A percentile compares a stretch with the other conserved stretches of the same genome.
Conservation (phyloP, 106 monocot genomes). For the Dendrobium catenatum region DNA sequence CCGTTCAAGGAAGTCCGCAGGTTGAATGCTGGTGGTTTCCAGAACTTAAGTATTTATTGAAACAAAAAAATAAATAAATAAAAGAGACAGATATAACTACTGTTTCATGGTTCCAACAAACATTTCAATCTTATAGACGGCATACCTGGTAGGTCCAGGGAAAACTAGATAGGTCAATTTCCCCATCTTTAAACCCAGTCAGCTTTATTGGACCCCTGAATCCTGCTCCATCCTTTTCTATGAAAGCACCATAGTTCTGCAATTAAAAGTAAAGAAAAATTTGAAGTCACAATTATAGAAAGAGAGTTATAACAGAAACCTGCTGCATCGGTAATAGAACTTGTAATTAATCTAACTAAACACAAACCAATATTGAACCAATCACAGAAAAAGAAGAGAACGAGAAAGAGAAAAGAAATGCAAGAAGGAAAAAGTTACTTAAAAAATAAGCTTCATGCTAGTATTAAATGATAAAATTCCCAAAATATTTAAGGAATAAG, state of each 20-base stretch:
- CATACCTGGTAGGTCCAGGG: constrained; percentile 86
- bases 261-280: constrained; percentile 2
- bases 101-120: not conserved
- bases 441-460: not conserved
- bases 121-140: not conserved
- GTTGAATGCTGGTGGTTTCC: too few species aligned
- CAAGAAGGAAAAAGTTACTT: not conserved
- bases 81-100: not conserved
- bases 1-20: not conserved
- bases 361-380: not conserved
- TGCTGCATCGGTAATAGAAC: too few species aligned
- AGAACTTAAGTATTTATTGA: not conserved
- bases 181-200: constrained; percentile 55
- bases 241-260: constrained; percentile 94
- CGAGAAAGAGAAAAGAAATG: not conserved
- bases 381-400: not conserved
- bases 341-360: not conserved
- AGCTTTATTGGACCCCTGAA: constrained; percentile 66
- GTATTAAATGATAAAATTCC: not conserved
- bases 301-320: too few species aligned
- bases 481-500: too few species aligned
- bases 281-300: not conserved
- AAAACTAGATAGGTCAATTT: constrained; percentile 50
- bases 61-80: not conserved
- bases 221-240: constrained; percentile 98